These are phyloP conservation scores for Rubroshorea leprosula DNA, from an alignment of 345 rosid species.

Conservation along the genomic window DNA sequence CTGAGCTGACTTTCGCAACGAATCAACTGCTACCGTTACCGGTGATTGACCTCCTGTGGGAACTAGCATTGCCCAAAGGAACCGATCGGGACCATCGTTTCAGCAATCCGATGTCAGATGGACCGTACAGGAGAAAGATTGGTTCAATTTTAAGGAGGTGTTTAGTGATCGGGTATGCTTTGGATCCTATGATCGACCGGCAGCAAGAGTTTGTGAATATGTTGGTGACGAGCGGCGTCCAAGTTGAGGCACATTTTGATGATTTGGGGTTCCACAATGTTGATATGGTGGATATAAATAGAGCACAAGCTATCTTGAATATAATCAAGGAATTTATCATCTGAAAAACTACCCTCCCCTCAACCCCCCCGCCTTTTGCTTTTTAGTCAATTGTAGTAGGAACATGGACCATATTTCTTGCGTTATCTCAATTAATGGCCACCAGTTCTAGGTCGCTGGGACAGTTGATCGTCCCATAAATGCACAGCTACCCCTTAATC, in stretches of 20 bases:
- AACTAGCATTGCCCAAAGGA: slow-evolving; percentile 30
- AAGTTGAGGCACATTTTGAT: slow-evolving; percentile 23
- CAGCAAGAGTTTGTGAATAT: slow-evolving; percentile 17
- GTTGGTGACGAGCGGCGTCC: slow-evolving; percentile 22
- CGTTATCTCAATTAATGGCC: too few relatives aligned
- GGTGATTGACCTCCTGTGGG: slow-evolving; percentile 29
- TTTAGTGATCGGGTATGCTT: slow-evolving; percentile 15
- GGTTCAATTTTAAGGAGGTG: slow-evolving; percentile 12
- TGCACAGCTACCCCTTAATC: too few relatives aligned
- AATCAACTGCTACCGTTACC: slow-evolving; percentile 26
- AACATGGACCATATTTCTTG: too few relatives aligned
- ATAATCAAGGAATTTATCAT: slow-evolving; percentile 14
- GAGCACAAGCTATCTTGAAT: slow-evolving; percentile 11
- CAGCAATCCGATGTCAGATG: slow-evolving; percentile 26
- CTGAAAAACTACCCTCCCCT: slow-evolving; percentile 2
- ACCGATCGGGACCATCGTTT: slow-evolving; percentile 36
- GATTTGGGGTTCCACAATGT: slow-evolving; percentile 20
- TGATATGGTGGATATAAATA: slow-evolving; percentile 15
- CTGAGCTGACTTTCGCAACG: slow-evolving; percentile 19
- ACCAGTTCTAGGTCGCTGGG: too few relatives aligned
- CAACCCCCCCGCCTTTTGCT: too few relatives aligned
- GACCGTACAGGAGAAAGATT: slow-evolving; percentile 12
- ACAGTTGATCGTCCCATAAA: too few relatives aligned
- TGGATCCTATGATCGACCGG: slow-evolving; percentile 27
- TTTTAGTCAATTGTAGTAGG: too few relatives aligned